Conservation (phyloP, 2,329 filamentous ascomycete species). For the Setomelanomma holmii region DNA sequence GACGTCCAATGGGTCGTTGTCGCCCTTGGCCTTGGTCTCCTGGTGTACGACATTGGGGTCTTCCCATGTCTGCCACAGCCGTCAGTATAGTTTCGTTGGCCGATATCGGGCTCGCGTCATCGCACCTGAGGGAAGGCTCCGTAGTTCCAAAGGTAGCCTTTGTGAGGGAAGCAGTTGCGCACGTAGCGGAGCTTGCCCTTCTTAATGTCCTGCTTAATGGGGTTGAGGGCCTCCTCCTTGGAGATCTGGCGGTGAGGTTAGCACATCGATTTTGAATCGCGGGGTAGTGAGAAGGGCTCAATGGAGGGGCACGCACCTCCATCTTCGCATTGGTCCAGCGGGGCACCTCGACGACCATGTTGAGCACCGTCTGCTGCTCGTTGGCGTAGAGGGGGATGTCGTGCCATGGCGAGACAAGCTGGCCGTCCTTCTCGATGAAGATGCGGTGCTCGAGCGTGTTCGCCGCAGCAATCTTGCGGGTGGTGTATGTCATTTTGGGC, state of each 20-base stretch:
- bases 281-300: constrained; percentile 18
- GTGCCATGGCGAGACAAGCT: constrained; percentile 94
- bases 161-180: constrained; percentile 99
- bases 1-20: constrained; percentile 98
- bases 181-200: constrained; percentile 99
- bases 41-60: constrained; percentile 95
- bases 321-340: constrained; percentile 99
- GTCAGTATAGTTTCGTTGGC: constrained; percentile 33
- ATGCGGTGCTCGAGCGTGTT: constrained; percentile 97
- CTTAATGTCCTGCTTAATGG: constrained; percentile 99
- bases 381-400: constrained; percentile 99
- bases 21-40: constrained; percentile 99
- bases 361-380: constrained; percentile 90
- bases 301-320: constrained; percentile 71
- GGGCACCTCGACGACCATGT: constrained; percentile 99
- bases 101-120: constrained; percentile 37
- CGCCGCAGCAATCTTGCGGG: constrained; percentile 86
- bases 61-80: constrained; percentile 83
- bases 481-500: constrained; percentile 69
- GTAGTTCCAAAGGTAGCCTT: constrained; percentile 99
- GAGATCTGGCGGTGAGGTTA: constrained; percentile 73
- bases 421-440: constrained; percentile 97
- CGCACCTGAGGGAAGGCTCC: constrained; percentile 96
- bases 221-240: constrained; percentile 98
- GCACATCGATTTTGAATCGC: constrained; percentile 11